These are phyloP conservation scores for Carex cristatella DNA, from an alignment of 176 grass and related monocot species.

Conservation along the genomic window DNA sequence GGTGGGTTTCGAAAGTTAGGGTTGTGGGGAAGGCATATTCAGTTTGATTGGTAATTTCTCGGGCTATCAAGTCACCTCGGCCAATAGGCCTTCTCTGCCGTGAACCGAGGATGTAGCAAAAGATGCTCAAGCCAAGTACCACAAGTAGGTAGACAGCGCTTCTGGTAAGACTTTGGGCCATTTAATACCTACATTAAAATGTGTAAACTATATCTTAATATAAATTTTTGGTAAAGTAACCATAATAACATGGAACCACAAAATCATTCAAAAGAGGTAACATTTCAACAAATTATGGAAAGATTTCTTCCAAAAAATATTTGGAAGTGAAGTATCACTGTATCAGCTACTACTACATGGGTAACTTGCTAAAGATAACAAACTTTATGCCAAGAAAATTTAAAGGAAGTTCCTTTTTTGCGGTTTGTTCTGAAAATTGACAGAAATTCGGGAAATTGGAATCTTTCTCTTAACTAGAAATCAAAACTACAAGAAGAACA, in stretches of 20 bases:
- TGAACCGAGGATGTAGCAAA: constrained; percentile 73
- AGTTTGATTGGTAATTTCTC: constrained; percentile 55
- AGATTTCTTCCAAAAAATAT: background rate
- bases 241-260: background rate
- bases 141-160: constrained; percentile 43
- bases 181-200: constrained; percentile 27
- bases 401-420: too few species aligned
- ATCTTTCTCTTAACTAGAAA: background rate
- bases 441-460: background rate
- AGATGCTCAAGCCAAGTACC: constrained; percentile 49
- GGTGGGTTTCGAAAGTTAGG: constrained; percentile 69
- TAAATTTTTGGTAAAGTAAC: background rate
- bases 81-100: constrained; percentile 63
- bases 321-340: background rate
- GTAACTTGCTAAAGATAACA: background rate
- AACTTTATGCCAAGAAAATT: background rate
- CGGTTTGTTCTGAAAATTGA: background rate
- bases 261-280: background rate
- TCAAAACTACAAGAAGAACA: background rate
- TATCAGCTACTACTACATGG: background rate
- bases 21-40: constrained; percentile 46
- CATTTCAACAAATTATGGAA: background rate
- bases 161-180: constrained; percentile 66
- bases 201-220: background rate
- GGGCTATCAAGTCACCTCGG: constrained; percentile 55